Evolutionary conservation across 2,329 filamentous ascomycete species (phyloP).

Genomic region (Pseudogymnoascus sp.): DNA sequence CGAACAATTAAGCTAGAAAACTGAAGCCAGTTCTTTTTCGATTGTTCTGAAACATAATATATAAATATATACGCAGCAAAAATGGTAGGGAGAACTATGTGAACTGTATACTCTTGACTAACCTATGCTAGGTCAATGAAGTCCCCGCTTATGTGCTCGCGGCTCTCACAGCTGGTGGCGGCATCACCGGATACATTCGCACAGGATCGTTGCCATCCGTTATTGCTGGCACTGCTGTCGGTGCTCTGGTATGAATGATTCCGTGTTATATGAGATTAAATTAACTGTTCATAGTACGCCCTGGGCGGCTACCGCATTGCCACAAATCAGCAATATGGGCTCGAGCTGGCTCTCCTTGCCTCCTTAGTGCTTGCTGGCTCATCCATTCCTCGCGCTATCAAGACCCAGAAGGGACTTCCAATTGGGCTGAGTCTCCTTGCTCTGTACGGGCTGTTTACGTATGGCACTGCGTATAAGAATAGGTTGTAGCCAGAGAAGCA

Average conservation of each 20-base stretch:
- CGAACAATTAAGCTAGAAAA: not conserved
- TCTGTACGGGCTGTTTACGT: conserved; percentile 69
- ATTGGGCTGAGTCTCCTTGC: conserved; percentile 72
- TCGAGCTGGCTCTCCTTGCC: conserved; percentile 83
- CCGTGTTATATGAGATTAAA: not conserved
- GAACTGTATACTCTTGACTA: not conserved
- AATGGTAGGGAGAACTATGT: not conserved
- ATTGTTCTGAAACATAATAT: not conserved
- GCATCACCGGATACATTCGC: conserved; percentile 76
- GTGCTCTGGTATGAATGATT: conserved; percentile 45
- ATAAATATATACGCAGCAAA: not conserved
- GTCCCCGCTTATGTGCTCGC: conserved; percentile 72
- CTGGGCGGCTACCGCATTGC: conserved; percentile 76
- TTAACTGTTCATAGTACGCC: conserved; percentile 41
- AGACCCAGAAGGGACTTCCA: conserved; percentile 76
- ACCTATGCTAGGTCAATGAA: conserved; percentile 33
- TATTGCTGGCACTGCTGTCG: conserved; percentile 76
- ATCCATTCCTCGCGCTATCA: conserved; percentile 79
- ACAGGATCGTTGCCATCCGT: conserved; percentile 84
- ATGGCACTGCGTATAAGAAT: conserved; percentile 58
- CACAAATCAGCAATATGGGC: conserved; percentile 67
- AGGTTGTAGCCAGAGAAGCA: conserved; percentile 21
- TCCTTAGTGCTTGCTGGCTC: conserved; percentile 78
- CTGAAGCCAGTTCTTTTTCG: not conserved
- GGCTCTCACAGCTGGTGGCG: conserved; percentile 76